These are phyloP conservation scores for Phytophthora rubi DNA, from an alignment of 352 stramenopile genomes.

Conservation along the genomic window DNA sequence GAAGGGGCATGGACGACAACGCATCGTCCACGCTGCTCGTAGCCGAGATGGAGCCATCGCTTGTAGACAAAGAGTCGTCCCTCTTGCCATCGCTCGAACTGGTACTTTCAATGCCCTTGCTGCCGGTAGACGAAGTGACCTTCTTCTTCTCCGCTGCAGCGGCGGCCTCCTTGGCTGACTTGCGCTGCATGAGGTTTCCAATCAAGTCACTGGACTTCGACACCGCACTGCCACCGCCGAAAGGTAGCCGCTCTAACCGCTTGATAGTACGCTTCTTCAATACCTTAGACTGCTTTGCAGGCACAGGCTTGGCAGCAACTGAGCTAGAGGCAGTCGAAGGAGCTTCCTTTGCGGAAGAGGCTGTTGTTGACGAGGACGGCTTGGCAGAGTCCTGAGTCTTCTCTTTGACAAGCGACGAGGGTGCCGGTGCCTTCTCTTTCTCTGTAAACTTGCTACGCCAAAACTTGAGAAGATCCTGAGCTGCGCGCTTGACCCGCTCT, in stretches of 20 bases:
- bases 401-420: slow-evolving; percentile 29
- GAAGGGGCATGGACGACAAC: slow-evolving; percentile 59
- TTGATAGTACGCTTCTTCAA: slow-evolving; percentile 81
- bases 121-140: slow-evolving; percentile 32
- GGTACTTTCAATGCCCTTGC: slow-evolving; percentile 21
- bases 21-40: slow-evolving; percentile 41
- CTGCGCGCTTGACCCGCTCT: slow-evolving; percentile 79
- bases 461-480: slow-evolving; percentile 87
- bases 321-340: slow-evolving; percentile 25
- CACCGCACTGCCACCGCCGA: slow-evolving; percentile 54
- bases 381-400: slow-evolving; percentile 22
- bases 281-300: slow-evolving; percentile 45
- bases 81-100: slow-evolving; percentile 21
- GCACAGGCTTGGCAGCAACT: slow-evolving; percentile 16
- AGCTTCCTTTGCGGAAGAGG: slow-evolving; percentile 21
- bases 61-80: slow-evolving; percentile 21
- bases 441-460: slow-evolving; percentile 88
- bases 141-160: slow-evolving; percentile 52
- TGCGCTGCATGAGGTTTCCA: slow-evolving; percentile 84
- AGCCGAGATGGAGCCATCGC: slow-evolving; percentile 26
- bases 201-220: slow-evolving; percentile 85
- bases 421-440: slow-evolving; percentile 63
- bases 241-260: slow-evolving; percentile 74
- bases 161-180: slow-evolving; percentile 74
- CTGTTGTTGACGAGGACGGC: slow-evolving; percentile 23